Percentiles rank a stretch among this genome's conserved stretches.
phyloP scores from a whole-genome alignment of 177 flowering plant genomes.

The Tripterygium wilfordii region DNA sequence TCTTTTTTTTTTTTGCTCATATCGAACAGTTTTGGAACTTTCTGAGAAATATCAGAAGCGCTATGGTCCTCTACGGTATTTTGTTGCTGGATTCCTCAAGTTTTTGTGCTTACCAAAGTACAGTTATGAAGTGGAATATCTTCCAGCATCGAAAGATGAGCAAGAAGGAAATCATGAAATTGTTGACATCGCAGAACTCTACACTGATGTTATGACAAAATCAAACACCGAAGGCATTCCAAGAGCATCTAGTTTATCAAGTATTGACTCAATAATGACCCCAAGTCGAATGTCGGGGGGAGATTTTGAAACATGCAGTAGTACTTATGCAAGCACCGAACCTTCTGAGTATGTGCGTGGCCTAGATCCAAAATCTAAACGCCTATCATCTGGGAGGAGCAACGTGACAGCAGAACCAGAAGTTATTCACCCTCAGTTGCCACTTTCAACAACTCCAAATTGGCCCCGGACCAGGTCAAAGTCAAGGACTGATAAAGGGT shows the following conservation, averaged over 20 bases:
- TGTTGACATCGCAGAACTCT: conserved; percentile 71
- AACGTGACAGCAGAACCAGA: conserved; percentile 71
- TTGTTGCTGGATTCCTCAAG: conserved; percentile 95
- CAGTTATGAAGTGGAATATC: conserved; percentile 87
- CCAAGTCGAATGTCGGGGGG: conserved; percentile 83
- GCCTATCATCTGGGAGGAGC: conserved; percentile 79
- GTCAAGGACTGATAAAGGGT: conserved; percentile 77
- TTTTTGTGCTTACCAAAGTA: conserved; percentile 93
- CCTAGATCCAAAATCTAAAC: conserved; percentile 83
- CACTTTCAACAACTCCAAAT: conserved; percentile 75
- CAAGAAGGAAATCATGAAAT: conserved; percentile 44
- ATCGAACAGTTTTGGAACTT: conserved; percentile 64
- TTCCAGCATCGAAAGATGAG: conserved; percentile 60
- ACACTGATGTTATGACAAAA: conserved; percentile 80
- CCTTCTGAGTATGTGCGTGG: conserved; percentile 96
- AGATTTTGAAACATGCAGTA: conserved; percentile 37
- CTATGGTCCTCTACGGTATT: conserved; percentile 93
- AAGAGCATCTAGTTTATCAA: conserved; percentile 93
- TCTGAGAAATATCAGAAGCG: conserved; percentile 97
- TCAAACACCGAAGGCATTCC: conserved; percentile 79
- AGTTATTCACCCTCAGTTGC: conserved; percentile 75
- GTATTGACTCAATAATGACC: conserved; percentile 96
- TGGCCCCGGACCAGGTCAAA: conserved; percentile 95
- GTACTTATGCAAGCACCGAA: conserved; percentile 76
- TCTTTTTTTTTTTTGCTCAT: conserved; percentile 1